These are phyloP conservation scores for Rhinocladiella mackenziei DNA, from an alignment of 2,329 filamentous ascomycete genomes.

Conservation along the genomic window DNA sequence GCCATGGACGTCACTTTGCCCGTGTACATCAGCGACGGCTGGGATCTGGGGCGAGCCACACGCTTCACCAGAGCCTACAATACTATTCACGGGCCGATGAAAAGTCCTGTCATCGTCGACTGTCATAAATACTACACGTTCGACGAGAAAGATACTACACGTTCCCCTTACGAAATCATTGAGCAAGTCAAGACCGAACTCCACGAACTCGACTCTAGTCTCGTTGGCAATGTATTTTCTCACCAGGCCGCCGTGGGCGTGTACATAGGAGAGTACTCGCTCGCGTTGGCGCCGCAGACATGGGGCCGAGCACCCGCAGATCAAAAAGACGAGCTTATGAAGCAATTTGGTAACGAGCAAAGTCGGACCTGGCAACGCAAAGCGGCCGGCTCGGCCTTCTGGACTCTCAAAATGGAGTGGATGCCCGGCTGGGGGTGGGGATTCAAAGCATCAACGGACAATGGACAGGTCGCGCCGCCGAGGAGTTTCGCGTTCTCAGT, in stretches of 20 bases:
- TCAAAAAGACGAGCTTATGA: slow-evolving; percentile 35
- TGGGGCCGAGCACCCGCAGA: slow-evolving; percentile 47
- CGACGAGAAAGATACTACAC: slow-evolving; percentile 49
- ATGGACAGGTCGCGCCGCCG: slow-evolving; percentile 42
- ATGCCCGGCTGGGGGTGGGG: slow-evolving; percentile 61
- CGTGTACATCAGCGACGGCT: slow-evolving; percentile 57
- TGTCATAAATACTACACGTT: slow-evolving; percentile 60
- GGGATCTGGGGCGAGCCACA: slow-evolving; percentile 48
- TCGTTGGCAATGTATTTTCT: slow-evolving; percentile 44
- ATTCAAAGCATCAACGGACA: slow-evolving; percentile 51
- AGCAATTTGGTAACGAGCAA: slow-evolving; percentile 46
- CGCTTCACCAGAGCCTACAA: slow-evolving; percentile 46
- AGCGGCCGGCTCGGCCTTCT: slow-evolving; percentile 54
- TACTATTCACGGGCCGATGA: slow-evolving; percentile 28
- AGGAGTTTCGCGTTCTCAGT: slow-evolving; percentile 36
- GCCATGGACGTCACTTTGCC: slow-evolving; percentile 50
- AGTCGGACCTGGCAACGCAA: slow-evolving; percentile 47
- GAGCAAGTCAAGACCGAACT: slow-evolving; percentile 44
- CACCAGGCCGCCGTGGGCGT: slow-evolving; percentile 48
- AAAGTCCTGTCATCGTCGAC: slow-evolving; percentile 54
- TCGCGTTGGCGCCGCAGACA: slow-evolving; percentile 51
- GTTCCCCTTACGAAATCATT: slow-evolving; percentile 52
- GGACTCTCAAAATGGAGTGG: slow-evolving; percentile 60
- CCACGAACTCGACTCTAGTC: slow-evolving; percentile 39
- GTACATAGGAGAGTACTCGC: slow-evolving; percentile 57